Conservation (phyloP, 768 basidiomycete species). For the Suillus alpinus region DNA sequence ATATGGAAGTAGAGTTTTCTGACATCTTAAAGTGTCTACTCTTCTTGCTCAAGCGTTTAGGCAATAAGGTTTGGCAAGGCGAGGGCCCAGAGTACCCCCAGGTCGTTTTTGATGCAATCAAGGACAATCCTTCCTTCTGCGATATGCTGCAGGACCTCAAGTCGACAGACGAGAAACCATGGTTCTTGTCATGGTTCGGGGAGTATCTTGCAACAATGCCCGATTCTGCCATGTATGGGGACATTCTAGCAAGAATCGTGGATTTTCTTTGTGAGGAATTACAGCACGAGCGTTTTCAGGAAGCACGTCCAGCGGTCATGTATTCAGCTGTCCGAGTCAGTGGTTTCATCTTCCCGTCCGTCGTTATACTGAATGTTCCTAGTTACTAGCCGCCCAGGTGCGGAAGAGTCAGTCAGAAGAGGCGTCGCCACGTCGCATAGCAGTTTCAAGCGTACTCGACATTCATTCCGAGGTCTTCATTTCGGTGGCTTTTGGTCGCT, state of each 20-base stretch:
- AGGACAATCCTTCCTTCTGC: constrained; percentile 65
- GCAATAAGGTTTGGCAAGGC: constrained; percentile 60
- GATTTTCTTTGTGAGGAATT: constrained; percentile 78
- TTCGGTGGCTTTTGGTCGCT: constrained; percentile 42
- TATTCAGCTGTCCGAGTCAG: constrained; percentile 62
- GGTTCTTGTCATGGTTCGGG: constrained; percentile 63
- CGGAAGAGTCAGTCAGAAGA: constrained; percentile 31
- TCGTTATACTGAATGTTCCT: constrained; percentile 9
- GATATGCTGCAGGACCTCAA: constrained; percentile 39
- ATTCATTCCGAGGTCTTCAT: constrained; percentile 51
- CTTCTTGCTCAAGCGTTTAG: constrained; percentile 57
- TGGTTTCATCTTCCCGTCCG: constrained; percentile 10
- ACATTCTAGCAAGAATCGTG: constrained; percentile 68
- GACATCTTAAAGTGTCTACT: constrained; percentile 58
- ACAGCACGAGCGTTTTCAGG: constrained; percentile 71
- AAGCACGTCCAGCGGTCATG: constrained; percentile 59
- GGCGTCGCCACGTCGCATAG: constrained; percentile 22
- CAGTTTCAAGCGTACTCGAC: constrained; percentile 40
- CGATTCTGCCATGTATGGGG: constrained; percentile 47
- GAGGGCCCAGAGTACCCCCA: constrained; percentile 73
- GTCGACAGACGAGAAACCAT: constrained; percentile 35
- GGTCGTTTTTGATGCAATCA: constrained; percentile 78
- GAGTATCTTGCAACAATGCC: constrained; percentile 60
- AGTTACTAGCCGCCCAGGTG: constrained; percentile 35
- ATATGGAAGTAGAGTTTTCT: constrained; percentile 48